Evolutionary conservation across 2,329 filamentous ascomycete species (phyloP).

Genomic region (Geosmithia flava): DNA sequence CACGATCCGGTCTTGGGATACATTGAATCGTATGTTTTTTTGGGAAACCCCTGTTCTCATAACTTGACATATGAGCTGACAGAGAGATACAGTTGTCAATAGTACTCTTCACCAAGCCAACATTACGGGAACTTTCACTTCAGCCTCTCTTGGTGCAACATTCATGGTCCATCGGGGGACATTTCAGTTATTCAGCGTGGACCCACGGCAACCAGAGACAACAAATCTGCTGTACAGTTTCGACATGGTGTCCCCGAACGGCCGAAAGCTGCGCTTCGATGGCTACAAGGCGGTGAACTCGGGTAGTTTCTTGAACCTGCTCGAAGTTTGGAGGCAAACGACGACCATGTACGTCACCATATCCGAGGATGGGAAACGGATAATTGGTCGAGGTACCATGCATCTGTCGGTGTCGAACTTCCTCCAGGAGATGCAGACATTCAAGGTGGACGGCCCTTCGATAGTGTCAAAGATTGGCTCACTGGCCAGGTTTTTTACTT

Average conservation of each 20-base stretch:
- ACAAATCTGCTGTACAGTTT: slow-evolving; percentile 50
- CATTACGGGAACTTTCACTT: slow-evolving; percentile 1
- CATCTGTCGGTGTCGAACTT: slow-evolving; percentile 41
- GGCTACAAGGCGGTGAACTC: slow-evolving; percentile 52
- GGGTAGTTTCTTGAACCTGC: slow-evolving; percentile 40
- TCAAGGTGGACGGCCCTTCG: slow-evolving; percentile 16
- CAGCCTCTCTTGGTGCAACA: slow-evolving; percentile 29
- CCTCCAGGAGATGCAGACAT: slow-evolving; percentile 38
- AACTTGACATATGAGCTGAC: not conserved
- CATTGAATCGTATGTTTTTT: slow-evolving; percentile 1
- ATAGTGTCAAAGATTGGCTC: not conserved
- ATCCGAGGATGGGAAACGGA: slow-evolving; percentile 19
- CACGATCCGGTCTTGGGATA: slow-evolving; percentile 2
- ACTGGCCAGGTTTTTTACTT: not conserved
- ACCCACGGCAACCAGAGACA: slow-evolving; percentile 41
- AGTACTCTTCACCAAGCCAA: not conserved
- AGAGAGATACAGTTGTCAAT: not conserved
- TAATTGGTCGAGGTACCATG: slow-evolving; percentile 46
- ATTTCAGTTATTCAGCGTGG: slow-evolving; percentile 43
- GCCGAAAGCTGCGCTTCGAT: slow-evolving; percentile 41
- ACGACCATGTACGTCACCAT: slow-evolving; percentile 51
- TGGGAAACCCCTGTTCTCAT: not conserved
- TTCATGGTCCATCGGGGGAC: slow-evolving; percentile 47
- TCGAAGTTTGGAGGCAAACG: slow-evolving; percentile 48
- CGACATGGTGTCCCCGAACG: slow-evolving; percentile 42